Percentiles rank a stretch among this genome's conserved stretches.
phyloP scores from a whole-genome alignment of 176 grass and related monocot genomes.

The Elaeis guineensis region DNA sequence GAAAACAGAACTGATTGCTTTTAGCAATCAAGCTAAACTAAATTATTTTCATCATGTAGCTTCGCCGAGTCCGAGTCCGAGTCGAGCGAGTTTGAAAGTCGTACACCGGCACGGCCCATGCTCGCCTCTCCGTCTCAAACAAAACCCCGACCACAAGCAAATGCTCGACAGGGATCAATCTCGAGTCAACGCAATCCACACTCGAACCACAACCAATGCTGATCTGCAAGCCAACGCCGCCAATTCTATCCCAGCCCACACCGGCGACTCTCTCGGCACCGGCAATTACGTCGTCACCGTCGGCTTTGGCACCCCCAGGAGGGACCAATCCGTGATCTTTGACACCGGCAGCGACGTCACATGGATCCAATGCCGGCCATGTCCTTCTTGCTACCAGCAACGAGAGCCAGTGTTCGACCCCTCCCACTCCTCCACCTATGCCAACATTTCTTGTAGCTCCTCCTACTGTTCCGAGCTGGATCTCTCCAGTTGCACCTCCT shows the following conservation, averaged over 20 bases:
- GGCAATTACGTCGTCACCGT: constrained; percentile 66
- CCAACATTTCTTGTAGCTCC: constrained; percentile 70
- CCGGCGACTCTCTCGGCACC: constrained; percentile 21
- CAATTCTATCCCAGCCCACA: constrained; percentile 33
- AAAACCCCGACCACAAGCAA: constrained; percentile 25
- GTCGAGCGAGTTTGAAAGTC: constrained; percentile 23
- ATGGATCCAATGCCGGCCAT: constrained; percentile 84
- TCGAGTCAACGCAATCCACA: constrained; percentile 47
- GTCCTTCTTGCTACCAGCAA: constrained; percentile 49
- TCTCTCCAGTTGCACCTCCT: constrained; percentile 6
- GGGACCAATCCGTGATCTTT: constrained; percentile 39
- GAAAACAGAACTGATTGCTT: too few species aligned
- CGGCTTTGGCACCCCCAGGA: constrained; percentile 50
- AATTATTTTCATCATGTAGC: too few species aligned
- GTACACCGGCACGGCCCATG: constrained; percentile 64
- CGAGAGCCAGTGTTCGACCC: constrained; percentile 47
- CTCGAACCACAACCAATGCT: constrained; percentile 13
- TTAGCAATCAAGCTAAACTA: too few species aligned
- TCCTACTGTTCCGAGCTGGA: constrained; percentile 46
- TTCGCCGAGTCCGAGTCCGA: too few species aligned
- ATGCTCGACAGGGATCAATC: constrained; percentile 59
- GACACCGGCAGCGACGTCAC: constrained; percentile 94
- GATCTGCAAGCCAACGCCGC: not conserved
- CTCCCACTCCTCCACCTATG: constrained; percentile 46
- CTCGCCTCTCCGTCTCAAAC: constrained; percentile 30